Base-by-base conservation (phyloP, 176 grass and related monocot genomes). In the Eragrostis nindensis region DNA sequence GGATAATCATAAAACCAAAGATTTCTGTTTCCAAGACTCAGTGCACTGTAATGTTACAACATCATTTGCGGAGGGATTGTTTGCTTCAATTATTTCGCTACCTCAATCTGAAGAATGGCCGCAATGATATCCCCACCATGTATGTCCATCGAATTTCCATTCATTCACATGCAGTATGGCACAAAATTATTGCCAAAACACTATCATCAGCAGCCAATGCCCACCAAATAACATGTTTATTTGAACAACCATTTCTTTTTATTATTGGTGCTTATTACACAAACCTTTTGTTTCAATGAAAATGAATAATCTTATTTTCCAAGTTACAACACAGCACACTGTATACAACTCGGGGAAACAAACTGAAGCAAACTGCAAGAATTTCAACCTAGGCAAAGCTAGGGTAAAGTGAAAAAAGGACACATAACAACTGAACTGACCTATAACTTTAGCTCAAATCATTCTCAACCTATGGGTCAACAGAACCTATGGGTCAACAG, bases 401-500 rank as follows among this genome's bases (percentile, higher is more conserved):
- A 39, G 10, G 10, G 14, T 68, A 63, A 70, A 24, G 25, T 75
- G 14, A 85, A 80, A 75, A 54, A 84, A 74, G 63, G 19, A 65
- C 11, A 15, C 66, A n/a, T n/a, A n/a, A n/a, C 30, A 79, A 40
- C 14, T 13, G 27, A 81, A 80, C 36, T 36, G 46, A 85, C 77
- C 65, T 89, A 76, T 69, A 81, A 12, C 45, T 47, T 40, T 42
- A 30, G n/a, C 18, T 14, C 13, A 44, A 55, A 64, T 49, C 12
- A 65, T 39, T 64, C 64, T 74, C 50, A 59, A 69, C 77, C 72
- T 81, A 88, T 46, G 52, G 66, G 52, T 92, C 82, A 44, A 88
- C 85, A 70, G 87, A 97, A 68, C 32, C 9, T 44, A 44, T 27
- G 57, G 57, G 57, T 61, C 57, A 48, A 89, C 86, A 73, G 84